phyloP scores from a whole-genome alignment of 1,139 yeast species.

The Yamadazyma diospyri region DNA sequence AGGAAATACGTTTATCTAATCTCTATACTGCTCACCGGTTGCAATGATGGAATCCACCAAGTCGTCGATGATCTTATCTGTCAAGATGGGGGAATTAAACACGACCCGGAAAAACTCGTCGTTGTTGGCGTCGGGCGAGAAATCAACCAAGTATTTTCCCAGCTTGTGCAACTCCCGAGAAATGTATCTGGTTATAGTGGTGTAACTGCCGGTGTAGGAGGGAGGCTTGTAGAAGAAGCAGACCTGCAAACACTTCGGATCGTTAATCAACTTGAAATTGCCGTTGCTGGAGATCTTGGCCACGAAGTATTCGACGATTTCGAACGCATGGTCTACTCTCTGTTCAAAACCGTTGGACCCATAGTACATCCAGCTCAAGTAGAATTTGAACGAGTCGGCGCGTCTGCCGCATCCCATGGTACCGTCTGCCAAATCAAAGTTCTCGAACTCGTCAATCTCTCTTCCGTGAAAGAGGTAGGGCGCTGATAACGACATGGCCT shows the following conservation, averaged over 20 bases:
- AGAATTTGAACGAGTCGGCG: conserved; percentile 76
- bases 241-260: conserved; percentile 80
- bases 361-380: conserved; percentile 78
- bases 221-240: conserved; percentile 71
- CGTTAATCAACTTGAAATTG: conserved; percentile 48
- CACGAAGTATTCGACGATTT: conserved; percentile 60
- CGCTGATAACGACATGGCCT: conserved; percentile 73
- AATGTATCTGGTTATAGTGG: conserved; percentile 59
- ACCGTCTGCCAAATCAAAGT: conserved; percentile 81
- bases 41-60: conserved; percentile 30
- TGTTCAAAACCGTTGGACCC: conserved; percentile 57
- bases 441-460: conserved; percentile 49
- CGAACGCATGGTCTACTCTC: conserved; percentile 71
- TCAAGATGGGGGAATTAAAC: conserved; percentile 65
- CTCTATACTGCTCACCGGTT: conserved; percentile 11
- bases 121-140: conserved; percentile 63
- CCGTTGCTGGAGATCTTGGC: conserved; percentile 28
- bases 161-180: conserved; percentile 57
- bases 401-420: conserved; percentile 93
- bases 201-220: conserved; percentile 35
- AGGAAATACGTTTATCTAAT: too few species aligned
- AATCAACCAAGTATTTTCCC: conserved; percentile 73
- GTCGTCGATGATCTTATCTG: conserved; percentile 36
- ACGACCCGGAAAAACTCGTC: conserved; percentile 81
- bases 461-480: conserved; percentile 77